Evolutionary conservation across 108 stramenopile genomes (phyloP).

Genomic region (Cylindrotheca closterium): DNA sequence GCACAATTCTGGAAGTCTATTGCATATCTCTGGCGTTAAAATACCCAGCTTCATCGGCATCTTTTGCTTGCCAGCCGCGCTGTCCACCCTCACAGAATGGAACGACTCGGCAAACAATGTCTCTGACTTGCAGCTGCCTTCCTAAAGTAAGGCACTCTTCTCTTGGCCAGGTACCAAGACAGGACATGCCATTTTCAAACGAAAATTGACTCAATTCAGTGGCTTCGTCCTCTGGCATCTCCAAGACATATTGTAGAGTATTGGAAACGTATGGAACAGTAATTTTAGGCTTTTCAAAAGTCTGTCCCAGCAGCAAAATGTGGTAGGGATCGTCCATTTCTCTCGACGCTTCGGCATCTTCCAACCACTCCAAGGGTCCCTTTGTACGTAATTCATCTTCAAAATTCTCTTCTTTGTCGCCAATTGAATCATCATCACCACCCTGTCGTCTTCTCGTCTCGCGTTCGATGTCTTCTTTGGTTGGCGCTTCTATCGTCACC

Average conservation of each 20-base stretch:
- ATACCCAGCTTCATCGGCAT: slow-evolving; percentile 38
- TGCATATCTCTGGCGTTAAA: slow-evolving; percentile 5
- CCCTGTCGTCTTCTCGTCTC: slow-evolving; percentile 10
- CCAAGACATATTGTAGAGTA: slow-evolving; percentile 67
- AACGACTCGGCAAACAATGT: slow-evolving; percentile 74
- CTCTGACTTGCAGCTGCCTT: slow-evolving; percentile 60
- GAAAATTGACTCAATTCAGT: slow-evolving; percentile 59
- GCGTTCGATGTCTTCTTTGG: slow-evolving; percentile 26
- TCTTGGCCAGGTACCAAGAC: slow-evolving; percentile 78
- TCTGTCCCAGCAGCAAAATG: slow-evolving; percentile 69
- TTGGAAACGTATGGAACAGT: slow-evolving; percentile 67
- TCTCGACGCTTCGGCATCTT: slow-evolving; percentile 50
- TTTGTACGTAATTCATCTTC: slow-evolving; percentile 34
- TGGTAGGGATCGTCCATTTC: slow-evolving; percentile 82
- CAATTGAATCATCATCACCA: slow-evolving; percentile 34
- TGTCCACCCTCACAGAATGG: slow-evolving; percentile 73
- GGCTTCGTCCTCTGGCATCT: slow-evolving; percentile 76
- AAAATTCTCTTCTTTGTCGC: slow-evolving; percentile 42
- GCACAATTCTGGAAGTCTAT: too few relatives aligned
- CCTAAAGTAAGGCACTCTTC: slow-evolving; percentile 75
- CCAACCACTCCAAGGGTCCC: slow-evolving; percentile 71
- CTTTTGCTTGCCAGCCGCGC: slow-evolving; percentile 81
- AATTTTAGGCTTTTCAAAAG: slow-evolving; percentile 67
- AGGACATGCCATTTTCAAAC: slow-evolving; percentile 59
- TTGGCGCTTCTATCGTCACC: slow-evolving; percentile 23